These are phyloP conservation scores for Cupressus sempervirens DNA, from an alignment of 75 land plant genomes.

Conservation along the genomic window DNA sequence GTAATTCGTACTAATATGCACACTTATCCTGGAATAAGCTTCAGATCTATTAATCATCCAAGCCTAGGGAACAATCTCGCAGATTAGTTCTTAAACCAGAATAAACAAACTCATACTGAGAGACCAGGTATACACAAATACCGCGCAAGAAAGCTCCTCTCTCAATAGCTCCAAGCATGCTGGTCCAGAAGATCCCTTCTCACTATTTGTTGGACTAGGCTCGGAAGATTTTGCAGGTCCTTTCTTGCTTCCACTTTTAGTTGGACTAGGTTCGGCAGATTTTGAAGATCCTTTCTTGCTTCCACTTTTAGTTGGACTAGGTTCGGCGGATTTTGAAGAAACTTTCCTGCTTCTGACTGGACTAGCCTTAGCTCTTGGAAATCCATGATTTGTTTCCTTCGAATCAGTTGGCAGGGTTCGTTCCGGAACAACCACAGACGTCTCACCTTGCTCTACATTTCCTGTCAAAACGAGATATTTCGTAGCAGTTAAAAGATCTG, in stretches of 20 bases:
- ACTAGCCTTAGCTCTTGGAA: neutral
- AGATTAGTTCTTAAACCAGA: neutral
- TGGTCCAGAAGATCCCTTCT: slow-evolving; percentile 14
- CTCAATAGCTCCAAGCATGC: slow-evolving; percentile 68
- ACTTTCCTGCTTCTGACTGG: neutral
- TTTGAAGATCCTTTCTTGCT: slow-evolving; percentile 10
- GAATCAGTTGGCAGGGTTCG: no score
- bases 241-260: neutral
- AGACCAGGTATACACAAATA: slow-evolving; percentile 23
- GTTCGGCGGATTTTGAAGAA: neutral
- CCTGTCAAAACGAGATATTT: neutral
- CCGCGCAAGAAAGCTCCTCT: slow-evolving; percentile 93
- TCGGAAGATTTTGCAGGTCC: neutral
- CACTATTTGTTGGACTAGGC: neutral
- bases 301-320: neutral
- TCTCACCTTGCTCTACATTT: neutral
- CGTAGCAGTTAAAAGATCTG: neutral
- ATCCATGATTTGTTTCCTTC: neutral
- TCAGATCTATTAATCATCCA: no score
- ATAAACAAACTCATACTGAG: slow-evolving; percentile 4
- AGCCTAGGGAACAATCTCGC: no score
- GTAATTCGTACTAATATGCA: neutral
- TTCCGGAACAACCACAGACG: neutral
- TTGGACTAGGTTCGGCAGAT: no score
- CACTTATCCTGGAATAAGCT: neutral